Conservation (phyloP, 345 rosid species). For the Psidium guajava region DNA sequence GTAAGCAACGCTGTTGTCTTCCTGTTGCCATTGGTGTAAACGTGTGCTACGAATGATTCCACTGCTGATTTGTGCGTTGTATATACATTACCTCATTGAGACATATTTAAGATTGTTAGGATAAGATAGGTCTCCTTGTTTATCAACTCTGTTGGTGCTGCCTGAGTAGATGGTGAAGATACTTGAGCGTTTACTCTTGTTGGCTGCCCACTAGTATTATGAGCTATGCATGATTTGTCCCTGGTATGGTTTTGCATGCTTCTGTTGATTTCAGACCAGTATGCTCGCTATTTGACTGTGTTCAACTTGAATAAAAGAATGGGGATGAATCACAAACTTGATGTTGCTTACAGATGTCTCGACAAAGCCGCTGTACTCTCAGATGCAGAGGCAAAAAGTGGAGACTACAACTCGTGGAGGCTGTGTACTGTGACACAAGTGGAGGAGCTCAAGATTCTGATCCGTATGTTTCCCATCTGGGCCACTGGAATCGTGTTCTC, state of each 20-base stretch:
- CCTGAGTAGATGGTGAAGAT: not conserved
- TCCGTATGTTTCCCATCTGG: slow-evolving; percentile 95
- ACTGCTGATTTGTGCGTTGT: not conserved
- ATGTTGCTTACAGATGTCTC: slow-evolving; percentile 51
- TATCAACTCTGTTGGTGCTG: not conserved
- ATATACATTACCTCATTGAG: not conserved
- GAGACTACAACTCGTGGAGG: slow-evolving; percentile 57
- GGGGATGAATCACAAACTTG: not conserved
- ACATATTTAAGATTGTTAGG: not conserved
- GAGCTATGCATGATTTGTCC: not conserved
- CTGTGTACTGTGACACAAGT: slow-evolving; percentile 92
- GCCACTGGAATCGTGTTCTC: slow-evolving; percentile 79
- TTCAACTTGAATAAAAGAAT: not conserved
- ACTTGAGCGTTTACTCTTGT: not conserved
- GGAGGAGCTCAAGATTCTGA: slow-evolving; percentile 84
- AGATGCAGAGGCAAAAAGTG: slow-evolving; percentile 48
- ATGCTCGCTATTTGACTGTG: not conserved
- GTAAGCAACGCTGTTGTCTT: not conserved
- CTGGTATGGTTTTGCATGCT: not conserved
- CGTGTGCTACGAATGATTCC: not conserved
- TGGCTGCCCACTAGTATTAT: not conserved
- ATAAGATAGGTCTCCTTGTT: not conserved
- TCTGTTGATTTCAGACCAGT: not conserved
- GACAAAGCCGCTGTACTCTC: slow-evolving; percentile 85
- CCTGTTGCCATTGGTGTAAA: not conserved